Conservation (phyloP, 1,284 basidiomycete genomes). For the Rhodotorula mucilaginosa region DNA sequence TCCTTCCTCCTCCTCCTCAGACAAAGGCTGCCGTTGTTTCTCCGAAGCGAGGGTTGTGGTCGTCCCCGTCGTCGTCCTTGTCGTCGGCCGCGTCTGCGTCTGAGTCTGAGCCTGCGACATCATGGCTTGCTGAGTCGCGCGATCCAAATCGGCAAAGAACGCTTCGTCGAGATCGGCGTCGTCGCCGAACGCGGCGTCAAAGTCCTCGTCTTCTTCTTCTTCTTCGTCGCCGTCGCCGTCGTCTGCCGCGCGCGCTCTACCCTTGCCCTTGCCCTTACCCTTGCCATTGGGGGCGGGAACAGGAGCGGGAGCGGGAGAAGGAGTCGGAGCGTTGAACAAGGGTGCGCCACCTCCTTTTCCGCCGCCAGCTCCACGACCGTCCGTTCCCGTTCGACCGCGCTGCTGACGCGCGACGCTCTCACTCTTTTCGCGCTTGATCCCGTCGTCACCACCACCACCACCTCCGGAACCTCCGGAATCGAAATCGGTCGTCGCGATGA, state of each 20-base stretch:
- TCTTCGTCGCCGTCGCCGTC: background rate
- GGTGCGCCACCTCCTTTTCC: background rate
- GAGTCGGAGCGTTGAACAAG: conserved; percentile 32
- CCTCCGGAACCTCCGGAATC: conserved; percentile 14
- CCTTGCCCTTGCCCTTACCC: too few relatives aligned
- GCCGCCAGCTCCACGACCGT: too few relatives aligned
- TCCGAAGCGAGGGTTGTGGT: too few relatives aligned
- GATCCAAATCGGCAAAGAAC: conserved; percentile 28
- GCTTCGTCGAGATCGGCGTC: conserved; percentile 16
- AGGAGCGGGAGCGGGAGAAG: conserved; percentile 9
- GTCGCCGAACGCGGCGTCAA: conserved; percentile 13
- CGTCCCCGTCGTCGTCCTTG: too few relatives aligned
- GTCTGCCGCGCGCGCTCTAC: too few relatives aligned
- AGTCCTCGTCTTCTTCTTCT: conserved; percentile 18
- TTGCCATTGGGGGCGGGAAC: background rate
- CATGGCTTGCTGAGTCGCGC: conserved; percentile 20
- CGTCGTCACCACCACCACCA: background rate
- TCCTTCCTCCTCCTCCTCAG: conserved; percentile 1
- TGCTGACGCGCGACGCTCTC: background rate
- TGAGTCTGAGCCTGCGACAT: background rate
- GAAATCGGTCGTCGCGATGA: conserved; percentile 39
- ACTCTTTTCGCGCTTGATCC: conserved; percentile 4
- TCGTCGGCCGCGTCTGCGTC: background rate
- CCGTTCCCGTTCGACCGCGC: background rate
- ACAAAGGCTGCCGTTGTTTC: background rate